phyloP scores from a whole-genome alignment of 192 early-diverging fungal genomes.

The Gigaspora rosea region DNA sequence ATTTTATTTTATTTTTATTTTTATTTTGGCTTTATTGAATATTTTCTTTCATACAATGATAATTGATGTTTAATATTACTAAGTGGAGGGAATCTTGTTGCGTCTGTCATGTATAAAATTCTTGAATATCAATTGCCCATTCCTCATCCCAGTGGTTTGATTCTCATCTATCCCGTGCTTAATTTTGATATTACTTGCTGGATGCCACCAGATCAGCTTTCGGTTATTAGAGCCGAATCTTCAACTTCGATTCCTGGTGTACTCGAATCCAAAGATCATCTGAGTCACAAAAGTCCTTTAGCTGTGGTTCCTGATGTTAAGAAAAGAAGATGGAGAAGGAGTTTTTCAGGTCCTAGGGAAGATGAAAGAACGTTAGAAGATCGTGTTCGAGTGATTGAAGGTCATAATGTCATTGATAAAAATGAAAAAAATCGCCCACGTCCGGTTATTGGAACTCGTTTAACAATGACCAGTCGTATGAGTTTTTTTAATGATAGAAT shows the following conservation, averaged over 20 bases:
- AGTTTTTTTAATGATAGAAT: slow-evolving; percentile 88
- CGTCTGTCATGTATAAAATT: slow-evolving; percentile 77
- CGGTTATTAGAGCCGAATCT: slow-evolving; percentile 65
- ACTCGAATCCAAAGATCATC: slow-evolving; percentile 64
- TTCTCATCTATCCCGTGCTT: slow-evolving; percentile 91
- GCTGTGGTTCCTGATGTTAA: slow-evolving; percentile 52
- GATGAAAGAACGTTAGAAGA: slow-evolving; percentile 37
- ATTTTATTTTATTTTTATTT: too few species aligned
- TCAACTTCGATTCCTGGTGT: slow-evolving; percentile 35
- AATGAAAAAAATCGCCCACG: slow-evolving; percentile 33
- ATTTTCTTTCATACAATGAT: not conserved
- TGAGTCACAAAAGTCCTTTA: slow-evolving; percentile 70
- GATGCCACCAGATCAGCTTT: slow-evolving; percentile 71
- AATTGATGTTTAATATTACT: not conserved
- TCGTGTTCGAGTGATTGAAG: slow-evolving; percentile 41
- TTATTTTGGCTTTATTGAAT: not conserved
- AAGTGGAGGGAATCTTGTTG: slow-evolving; percentile 87
- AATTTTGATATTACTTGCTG: slow-evolving; percentile 92
- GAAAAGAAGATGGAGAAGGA: slow-evolving; percentile 39
- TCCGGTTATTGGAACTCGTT: slow-evolving; percentile 49
- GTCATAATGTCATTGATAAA: slow-evolving; percentile 33
- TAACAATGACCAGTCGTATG: slow-evolving; percentile 75
- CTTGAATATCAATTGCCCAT: slow-evolving; percentile 59
- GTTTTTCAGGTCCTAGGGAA: slow-evolving; percentile 17
- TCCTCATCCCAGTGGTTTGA: slow-evolving; percentile 69